These are phyloP conservation scores for Globisporangium megalacanthum DNA, from an alignment of 352 stramenopile genomes.

Conservation along the genomic window DNA sequence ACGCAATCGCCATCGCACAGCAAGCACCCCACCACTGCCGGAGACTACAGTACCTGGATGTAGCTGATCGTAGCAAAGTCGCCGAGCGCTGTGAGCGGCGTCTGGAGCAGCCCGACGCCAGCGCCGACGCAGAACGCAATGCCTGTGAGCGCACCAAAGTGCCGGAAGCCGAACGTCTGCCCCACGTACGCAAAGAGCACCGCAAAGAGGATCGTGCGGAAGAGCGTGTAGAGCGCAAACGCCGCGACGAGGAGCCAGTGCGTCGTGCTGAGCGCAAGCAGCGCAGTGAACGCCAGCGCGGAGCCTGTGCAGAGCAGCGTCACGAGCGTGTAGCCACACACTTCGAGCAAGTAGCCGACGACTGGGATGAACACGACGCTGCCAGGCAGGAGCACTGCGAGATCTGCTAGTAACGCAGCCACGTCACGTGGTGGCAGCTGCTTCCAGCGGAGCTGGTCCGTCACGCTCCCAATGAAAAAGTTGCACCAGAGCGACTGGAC, in stretches of 20 bases:
- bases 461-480: conserved; percentile 77
- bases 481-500: conserved; percentile 78
- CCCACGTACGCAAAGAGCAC: conserved; percentile 80
- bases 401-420: conserved; percentile 29
- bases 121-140: conserved; percentile 71
- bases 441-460: conserved; percentile 48
- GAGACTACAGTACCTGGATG: conserved; percentile 31
- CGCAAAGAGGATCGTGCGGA: conserved; percentile 79
- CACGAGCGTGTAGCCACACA: conserved; percentile 56
- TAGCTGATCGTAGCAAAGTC: conserved; percentile 38
- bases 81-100: conserved; percentile 43
- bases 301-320: conserved; percentile 36
- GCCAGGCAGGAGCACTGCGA: conserved; percentile 60
- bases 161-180: conserved; percentile 75
- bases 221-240: conserved; percentile 77
- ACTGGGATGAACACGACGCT: conserved; percentile 73
- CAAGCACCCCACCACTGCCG: background rate
- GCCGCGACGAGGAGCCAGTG: conserved; percentile 30
- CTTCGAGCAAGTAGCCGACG: conserved; percentile 67
- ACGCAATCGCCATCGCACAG: background rate
- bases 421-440: conserved; percentile 34
- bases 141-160: conserved; percentile 78
- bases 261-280: conserved; percentile 33
- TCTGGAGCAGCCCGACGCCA: conserved; percentile 58
- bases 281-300: conserved; percentile 39